Evolutionary conservation across 164 flowering plant species (phyloP).

Genomic region (Taxillus chinensis): DNA sequence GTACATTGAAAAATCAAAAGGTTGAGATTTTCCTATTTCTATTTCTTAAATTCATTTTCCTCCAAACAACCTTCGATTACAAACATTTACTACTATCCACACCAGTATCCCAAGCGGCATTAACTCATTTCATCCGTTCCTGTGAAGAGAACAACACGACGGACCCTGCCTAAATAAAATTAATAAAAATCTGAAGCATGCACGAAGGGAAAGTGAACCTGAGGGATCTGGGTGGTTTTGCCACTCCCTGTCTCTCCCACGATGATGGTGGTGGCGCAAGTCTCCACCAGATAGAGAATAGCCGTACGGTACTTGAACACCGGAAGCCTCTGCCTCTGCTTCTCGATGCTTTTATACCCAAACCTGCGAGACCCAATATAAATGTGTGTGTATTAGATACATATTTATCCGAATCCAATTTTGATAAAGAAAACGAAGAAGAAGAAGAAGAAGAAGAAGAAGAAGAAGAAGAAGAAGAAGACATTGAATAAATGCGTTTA

Average conservation of each 20-base stretch:
- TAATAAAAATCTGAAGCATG: too few species aligned
- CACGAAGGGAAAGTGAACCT: constrained; percentile 28
- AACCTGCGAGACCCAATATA: constrained; percentile 22
- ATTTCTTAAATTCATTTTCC: too few species aligned
- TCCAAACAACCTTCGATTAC: too few species aligned
- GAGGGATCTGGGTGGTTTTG: constrained; percentile 96
- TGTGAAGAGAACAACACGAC: too few species aligned
- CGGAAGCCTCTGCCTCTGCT: constrained; percentile 85
- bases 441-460: background rate
- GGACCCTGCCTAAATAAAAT: too few species aligned
- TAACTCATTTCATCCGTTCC: too few species aligned
- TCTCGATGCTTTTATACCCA: constrained; percentile 52
- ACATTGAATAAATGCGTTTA: too few species aligned
- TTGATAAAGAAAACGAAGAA: background rate
- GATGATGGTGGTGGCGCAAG: constrained; percentile 68
- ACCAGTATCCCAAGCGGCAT: too few species aligned
- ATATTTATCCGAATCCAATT: background rate
- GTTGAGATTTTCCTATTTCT: too few species aligned
- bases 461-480: constrained; percentile 15
- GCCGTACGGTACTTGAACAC: constrained; percentile 67
- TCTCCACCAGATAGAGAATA: constrained; percentile 83
- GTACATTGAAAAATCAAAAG: too few species aligned
- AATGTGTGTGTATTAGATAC: background rate
- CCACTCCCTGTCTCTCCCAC: constrained; percentile 99
- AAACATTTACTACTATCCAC: too few species aligned